Conservation (phyloP, 2,329 filamentous ascomycete species). For the Boeremia exigua region DNA sequence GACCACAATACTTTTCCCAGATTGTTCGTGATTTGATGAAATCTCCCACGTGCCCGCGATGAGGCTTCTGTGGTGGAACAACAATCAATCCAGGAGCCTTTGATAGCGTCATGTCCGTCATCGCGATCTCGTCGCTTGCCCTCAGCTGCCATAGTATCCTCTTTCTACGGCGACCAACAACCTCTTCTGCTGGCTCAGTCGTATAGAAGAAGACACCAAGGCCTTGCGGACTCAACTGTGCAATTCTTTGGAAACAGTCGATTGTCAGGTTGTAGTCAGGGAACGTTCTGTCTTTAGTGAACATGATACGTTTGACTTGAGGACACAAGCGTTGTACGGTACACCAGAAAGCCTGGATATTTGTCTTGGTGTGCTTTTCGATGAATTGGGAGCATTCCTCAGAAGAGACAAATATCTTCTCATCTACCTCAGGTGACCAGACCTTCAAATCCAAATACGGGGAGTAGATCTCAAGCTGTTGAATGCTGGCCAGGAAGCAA, state of each 20-base stretch:
- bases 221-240: constrained; percentile 7
- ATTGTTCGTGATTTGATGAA: background rate
- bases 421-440: background rate
- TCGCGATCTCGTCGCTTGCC: background rate
- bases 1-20: background rate
- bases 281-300: background rate
- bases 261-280: background rate
- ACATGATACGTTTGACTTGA: constrained; percentile 8
- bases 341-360: constrained; percentile 12
- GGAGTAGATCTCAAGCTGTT: background rate
- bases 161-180: background rate
- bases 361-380: background rate
- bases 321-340: constrained; percentile 11
- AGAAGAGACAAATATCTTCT: background rate
- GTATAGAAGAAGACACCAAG: constrained; percentile 10
- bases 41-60: constrained; percentile 10
- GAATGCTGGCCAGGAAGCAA: background rate
- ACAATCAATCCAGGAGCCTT: constrained; percentile 4
- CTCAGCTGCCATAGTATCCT: constrained; percentile 13
- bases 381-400: background rate
- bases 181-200: background rate
- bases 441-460: background rate
- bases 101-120: constrained; percentile 1
- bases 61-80: constrained; percentile 9
- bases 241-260: background rate